A percentile compares a stretch with the other conserved stretches of the same genome.
phyloP scores from a whole-genome alignment of 2,329 filamentous ascomycete genomes.

The Cladophialophora chaetospira region DNA sequence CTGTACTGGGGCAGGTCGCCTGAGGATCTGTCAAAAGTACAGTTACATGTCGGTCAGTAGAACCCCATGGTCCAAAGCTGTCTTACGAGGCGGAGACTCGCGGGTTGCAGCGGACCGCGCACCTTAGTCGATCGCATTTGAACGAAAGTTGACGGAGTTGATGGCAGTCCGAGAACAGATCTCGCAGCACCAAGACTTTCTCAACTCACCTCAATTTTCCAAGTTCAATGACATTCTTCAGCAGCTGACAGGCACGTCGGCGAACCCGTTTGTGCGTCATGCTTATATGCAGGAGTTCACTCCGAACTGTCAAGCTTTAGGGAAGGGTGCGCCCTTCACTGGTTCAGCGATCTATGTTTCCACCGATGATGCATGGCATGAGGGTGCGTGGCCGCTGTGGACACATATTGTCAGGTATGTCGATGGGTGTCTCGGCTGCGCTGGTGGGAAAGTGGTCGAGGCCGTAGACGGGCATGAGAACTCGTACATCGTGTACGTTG shows the following conservation, averaged over 20 bases:
- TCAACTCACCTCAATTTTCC: constrained; percentile 33
- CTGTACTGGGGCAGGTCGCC: constrained; percentile 39
- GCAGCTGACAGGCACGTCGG: constrained; percentile 6
- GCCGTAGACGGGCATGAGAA: constrained; percentile 34
- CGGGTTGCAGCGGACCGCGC: not conserved
- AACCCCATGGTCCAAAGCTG: too few relatives aligned
- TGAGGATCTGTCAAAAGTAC: constrained; percentile 36
- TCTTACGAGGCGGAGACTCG: too few relatives aligned
- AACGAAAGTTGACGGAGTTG: not conserved
- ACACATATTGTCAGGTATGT: constrained; percentile 34
- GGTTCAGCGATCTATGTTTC: constrained; percentile 40
- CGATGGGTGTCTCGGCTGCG: constrained; percentile 39
- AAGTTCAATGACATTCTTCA: constrained; percentile 23
- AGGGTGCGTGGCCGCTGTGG: constrained; percentile 36
- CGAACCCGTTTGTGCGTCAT: constrained; percentile 23
- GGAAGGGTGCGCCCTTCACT: constrained; percentile 33
- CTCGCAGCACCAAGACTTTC: constrained; percentile 32
- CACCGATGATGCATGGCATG: constrained; percentile 24
- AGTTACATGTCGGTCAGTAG: constrained; percentile 37
- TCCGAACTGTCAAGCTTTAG: constrained; percentile 25
- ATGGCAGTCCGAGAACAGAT: constrained; percentile 29
- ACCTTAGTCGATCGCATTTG: not conserved
- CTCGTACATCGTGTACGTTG: constrained; percentile 40
- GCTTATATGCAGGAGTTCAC: constrained; percentile 35
- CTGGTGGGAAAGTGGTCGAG: constrained; percentile 40